Base-by-base conservation (phyloP, 139 green algal species). In the Nannochloris sp. region DNA sequence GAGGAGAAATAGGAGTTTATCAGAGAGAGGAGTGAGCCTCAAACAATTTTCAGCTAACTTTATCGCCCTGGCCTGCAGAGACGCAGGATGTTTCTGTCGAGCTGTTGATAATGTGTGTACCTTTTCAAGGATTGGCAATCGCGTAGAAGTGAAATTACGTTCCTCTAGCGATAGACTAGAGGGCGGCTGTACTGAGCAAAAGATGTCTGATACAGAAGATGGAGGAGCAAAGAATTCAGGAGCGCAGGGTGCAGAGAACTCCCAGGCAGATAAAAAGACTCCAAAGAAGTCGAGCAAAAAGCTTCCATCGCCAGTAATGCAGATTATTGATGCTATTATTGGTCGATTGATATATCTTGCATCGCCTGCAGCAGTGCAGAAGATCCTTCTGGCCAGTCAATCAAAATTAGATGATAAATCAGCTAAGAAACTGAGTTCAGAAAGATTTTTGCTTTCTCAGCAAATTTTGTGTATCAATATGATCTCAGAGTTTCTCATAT, bases 1-100 rank as follows among this genome's bases (percentile, higher is more conserved):
- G 1, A 63, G 58, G 29, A 57, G n/a, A 44, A 48, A n/a, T 8
- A 25, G 23, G 12, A 31, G 1, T n/a, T 37, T 67, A 40, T 40
- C 34, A 40, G 8, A 40, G 8, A 40, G 34, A 40, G 34, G 34
- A 40, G 72, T 78, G 53, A 71, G 60, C 14, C 46, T 92, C 19
- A 60, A 49, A 19, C 40, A 64, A 23, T 88, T 95, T 63, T 67
- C 95, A 50, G 61, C 67, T 9, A 56, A 27, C 19, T 62, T 87
- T 51, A 64, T 69, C 2, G 63, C 67, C 3, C 60, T 91, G 25
- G 75, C 91, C 16, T 48, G 44, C 2, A 70, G 90, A 16, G 78
- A 95, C 5, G 86, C 90, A 3, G 48, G 53, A 10, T 69, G 88
- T 12, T 96, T 96, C 66, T 25, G 95, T 29, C 73, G 79, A 48